phyloP scores from a whole-genome alignment of 2,329 filamentous ascomycete species.

The Aspergillus sp. region DNA sequence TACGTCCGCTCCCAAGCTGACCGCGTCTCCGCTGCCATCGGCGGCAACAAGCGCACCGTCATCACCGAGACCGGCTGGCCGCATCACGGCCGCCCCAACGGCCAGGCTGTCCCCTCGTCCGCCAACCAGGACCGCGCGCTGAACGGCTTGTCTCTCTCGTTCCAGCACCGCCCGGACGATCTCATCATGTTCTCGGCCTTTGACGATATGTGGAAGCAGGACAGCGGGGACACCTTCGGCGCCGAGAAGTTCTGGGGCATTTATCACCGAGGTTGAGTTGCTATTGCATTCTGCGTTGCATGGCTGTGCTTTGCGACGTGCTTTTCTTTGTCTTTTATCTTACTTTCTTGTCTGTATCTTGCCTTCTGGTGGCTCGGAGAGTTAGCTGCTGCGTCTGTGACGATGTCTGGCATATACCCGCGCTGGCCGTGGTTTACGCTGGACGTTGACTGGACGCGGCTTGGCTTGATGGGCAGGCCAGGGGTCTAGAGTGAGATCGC shows the following conservation, averaged over 20 bases:
- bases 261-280: conserved; percentile 4
- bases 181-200: conserved; percentile 76
- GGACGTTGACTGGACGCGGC: background rate
- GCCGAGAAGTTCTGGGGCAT: conserved; percentile 80
- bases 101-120: conserved; percentile 65
- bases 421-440: background rate
- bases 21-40: conserved; percentile 46
- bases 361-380: background rate
- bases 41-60: conserved; percentile 65
- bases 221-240: conserved; percentile 61
- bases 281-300: background rate
- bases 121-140: conserved; percentile 67
- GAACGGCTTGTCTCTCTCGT: conserved; percentile 60
- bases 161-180: conserved; percentile 39
- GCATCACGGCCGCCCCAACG: conserved; percentile 64
- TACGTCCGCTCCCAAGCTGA: conserved; percentile 63
- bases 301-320: background rate
- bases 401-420: background rate
- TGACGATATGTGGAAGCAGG: conserved; percentile 76
- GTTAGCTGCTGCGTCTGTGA: background rate
- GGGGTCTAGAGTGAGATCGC: background rate
- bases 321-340: background rate
- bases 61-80: conserved; percentile 89
- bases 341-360: no score
- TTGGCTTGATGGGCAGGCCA: background rate